phyloP scores from a whole-genome alignment of 2,329 filamentous ascomycete genomes.

The Piedraia hortae region DNA sequence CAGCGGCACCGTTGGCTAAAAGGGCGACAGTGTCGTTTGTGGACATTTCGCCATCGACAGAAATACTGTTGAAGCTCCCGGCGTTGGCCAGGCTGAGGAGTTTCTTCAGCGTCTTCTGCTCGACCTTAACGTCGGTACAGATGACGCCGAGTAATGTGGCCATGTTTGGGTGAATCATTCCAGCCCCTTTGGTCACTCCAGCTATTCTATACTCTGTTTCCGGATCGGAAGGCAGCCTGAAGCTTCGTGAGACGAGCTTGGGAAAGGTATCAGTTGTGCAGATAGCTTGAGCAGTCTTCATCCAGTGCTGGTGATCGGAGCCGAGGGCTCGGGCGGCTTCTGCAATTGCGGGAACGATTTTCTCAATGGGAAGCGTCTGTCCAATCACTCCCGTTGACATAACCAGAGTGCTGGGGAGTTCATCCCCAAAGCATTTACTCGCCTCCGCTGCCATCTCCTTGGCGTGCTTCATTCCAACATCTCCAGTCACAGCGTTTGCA shows the following conservation, averaged over 20 bases:
- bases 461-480: conserved; percentile 70
- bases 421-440: conserved; percentile 33
- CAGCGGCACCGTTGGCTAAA: conserved; percentile 76
- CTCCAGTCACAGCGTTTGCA: conserved; percentile 88
- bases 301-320: conserved; percentile 58
- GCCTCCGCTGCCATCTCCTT: conserved; percentile 54
- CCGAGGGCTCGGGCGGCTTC: conserved; percentile 44
- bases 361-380: conserved; percentile 71
- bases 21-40: conserved; percentile 92
- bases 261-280: conserved; percentile 98
- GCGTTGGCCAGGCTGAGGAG: conserved; percentile 50
- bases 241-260: conserved; percentile 67
- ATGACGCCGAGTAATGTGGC: conserved; percentile 78
- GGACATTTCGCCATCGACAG: conserved; percentile 85
- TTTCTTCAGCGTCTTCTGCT: conserved; percentile 32
- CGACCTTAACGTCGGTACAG: conserved; percentile 69
- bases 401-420: conserved; percentile 42
- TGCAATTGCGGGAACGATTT: conserved; percentile 64
- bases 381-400: conserved; percentile 99
- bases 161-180: conserved; percentile 99
- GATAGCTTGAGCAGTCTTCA: conserved; percentile 65
- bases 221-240: conserved; percentile 57
- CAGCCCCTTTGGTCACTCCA: conserved; percentile 91
- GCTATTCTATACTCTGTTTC: conserved; percentile 54
- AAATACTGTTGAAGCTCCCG: conserved; percentile 86